Evolutionary conservation across 305 asterid species (phyloP).

Genomic region (Solanum hybrid): DNA sequence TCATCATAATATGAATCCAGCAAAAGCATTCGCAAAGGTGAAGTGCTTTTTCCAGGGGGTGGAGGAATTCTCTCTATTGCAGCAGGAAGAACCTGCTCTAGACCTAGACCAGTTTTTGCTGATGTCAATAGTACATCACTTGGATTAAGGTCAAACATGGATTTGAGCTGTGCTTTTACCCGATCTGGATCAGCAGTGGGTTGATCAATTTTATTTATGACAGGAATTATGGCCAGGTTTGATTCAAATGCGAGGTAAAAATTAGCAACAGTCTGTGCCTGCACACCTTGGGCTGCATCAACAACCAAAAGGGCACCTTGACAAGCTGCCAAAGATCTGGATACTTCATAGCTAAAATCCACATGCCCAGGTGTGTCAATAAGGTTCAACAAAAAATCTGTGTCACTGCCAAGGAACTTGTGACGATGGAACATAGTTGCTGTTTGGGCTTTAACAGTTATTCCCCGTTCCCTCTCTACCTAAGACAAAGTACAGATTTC

Average conservation of each 20-base stretch:
- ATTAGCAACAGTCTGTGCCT: slow-evolving; percentile 97
- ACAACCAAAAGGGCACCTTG: slow-evolving; percentile 95
- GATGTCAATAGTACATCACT: slow-evolving; percentile 73
- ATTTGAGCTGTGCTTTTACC: slow-evolving; percentile 77
- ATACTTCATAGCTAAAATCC: slow-evolving; percentile 93
- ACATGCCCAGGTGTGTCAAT: slow-evolving; percentile 98
- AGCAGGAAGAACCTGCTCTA: slow-evolving; percentile 87
- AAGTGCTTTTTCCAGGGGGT: slow-evolving; percentile 62
- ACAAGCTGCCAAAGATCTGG: slow-evolving; percentile 98
- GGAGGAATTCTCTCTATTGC: slow-evolving; percentile 88
- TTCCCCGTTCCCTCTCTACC: slow-evolving; percentile 99
- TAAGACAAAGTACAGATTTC: slow-evolving; percentile 25
- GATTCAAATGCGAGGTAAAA: slow-evolving; percentile 95
- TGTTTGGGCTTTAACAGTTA: slow-evolving; percentile 97
- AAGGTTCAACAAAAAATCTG: slow-evolving; percentile 66
- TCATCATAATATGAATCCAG: slow-evolving; percentile 93
- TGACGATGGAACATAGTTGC: slow-evolving; percentile 91
- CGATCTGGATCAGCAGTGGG: slow-evolving; percentile 97
- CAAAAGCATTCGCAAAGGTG: slow-evolving; percentile 76
- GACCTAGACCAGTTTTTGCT: slow-evolving; percentile 93
- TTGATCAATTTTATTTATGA: slow-evolving; percentile 95
- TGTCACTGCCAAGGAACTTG: slow-evolving; percentile 46
- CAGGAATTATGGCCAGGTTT: slow-evolving; percentile 69
- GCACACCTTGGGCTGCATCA: slow-evolving; percentile 98
- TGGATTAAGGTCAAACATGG: slow-evolving; percentile 93